A percentile compares a stretch with the other conserved stretches of the same genome.
Conservation (phyloP, 441 rosid genomes). For the Jatropha podagrica region DNA sequence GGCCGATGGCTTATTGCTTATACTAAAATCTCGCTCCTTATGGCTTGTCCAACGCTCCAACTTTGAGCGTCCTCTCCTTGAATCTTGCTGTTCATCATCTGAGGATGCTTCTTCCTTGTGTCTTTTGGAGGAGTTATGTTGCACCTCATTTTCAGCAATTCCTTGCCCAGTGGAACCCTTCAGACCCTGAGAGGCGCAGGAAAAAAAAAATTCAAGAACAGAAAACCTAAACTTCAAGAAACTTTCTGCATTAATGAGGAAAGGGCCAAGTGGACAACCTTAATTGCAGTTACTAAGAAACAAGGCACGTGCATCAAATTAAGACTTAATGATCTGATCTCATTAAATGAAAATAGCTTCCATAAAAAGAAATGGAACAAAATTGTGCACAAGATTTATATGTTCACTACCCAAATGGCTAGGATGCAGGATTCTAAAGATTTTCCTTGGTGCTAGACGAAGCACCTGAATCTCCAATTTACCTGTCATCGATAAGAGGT, state of each 20-base stretch:
- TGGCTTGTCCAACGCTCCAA: constrained; percentile 99
- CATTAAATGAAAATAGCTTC: background rate
- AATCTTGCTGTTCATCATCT: constrained; percentile 78
- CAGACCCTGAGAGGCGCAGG: constrained; percentile 55
- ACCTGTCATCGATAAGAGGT: background rate
- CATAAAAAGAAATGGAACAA: background rate
- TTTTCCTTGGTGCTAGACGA: constrained; percentile 3
- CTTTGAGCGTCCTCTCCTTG: constrained; percentile 83
- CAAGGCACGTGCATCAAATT: background rate
- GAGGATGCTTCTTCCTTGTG: constrained; percentile 64
- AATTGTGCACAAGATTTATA: background rate
- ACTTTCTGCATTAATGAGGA: constrained; percentile 14
- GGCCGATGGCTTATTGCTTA: constrained; percentile 58
- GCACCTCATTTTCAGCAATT: constrained; percentile 43
- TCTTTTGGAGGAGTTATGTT: constrained; percentile 49
- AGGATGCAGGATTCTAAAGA: background rate
- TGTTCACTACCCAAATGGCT: background rate
- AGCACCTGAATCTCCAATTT: background rate
- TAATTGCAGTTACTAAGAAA: constrained; percentile 8
- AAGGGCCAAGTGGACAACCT: constrained; percentile 8
- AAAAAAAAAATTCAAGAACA: constrained; percentile 29
- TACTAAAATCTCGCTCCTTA: constrained; percentile 70
- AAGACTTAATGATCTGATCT: background rate
- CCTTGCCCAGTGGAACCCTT: constrained; percentile 47
- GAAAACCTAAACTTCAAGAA: constrained; percentile 17